Conservation (phyloP, 2,329 filamentous ascomycete species). For the Colletotrichum simmondsii region DNA sequence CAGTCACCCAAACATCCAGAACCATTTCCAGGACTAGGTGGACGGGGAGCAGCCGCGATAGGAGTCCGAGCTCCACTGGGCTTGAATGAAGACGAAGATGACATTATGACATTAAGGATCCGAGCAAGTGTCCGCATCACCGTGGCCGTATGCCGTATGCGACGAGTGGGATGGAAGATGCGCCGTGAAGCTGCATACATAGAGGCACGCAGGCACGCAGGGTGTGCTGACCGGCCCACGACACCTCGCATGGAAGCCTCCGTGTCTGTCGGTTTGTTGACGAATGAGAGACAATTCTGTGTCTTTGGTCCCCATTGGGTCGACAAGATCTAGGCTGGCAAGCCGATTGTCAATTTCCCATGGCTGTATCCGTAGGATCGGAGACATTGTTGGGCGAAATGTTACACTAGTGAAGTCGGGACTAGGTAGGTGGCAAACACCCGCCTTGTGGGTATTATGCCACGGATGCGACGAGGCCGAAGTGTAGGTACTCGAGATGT, state of each 20-base stretch:
- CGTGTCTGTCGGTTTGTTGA: neutral
- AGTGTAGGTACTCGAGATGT: too few relatives aligned
- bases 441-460: neutral
- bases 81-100: neutral
- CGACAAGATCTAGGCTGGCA: neutral
- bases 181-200: neutral
- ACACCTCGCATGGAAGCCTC: neutral
- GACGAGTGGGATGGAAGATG: neutral
- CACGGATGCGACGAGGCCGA: neutral
- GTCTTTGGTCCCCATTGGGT: neutral
- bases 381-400: neutral
- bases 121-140: neutral
- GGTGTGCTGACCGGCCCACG: neutral
- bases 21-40: neutral
- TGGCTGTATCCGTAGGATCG: neutral
- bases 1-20: slow-evolving; percentile 8
- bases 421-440: slow-evolving; percentile 1
- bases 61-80: neutral
- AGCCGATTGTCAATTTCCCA: neutral
- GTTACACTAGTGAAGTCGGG: neutral
- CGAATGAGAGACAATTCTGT: neutral
- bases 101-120: neutral
- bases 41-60: neutral
- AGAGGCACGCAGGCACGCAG: neutral
- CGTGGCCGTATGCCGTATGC: neutral